Evolutionary conservation across 768 basidiomycete species (phyloP).

Genomic region (Kwoniella bestiolae): DNA sequence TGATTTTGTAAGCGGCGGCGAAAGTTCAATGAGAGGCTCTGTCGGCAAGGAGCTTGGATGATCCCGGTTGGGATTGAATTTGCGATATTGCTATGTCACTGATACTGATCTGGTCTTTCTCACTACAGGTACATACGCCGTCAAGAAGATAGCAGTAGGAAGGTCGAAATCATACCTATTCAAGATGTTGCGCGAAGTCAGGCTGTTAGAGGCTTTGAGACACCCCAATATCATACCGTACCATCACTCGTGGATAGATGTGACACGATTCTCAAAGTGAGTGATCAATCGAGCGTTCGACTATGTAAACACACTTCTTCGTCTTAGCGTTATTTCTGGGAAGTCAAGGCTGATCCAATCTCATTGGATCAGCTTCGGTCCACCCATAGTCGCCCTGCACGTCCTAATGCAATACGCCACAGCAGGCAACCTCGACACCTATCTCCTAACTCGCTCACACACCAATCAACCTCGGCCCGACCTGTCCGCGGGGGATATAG

Average conservation of each 20-base stretch:
- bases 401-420: conserved; percentile 60
- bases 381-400: conserved; percentile 82
- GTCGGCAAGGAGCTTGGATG: too few relatives aligned
- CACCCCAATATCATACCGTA: conserved; percentile 95
- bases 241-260: conserved; percentile 93
- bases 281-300: conserved; percentile 6
- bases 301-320: too few relatives aligned
- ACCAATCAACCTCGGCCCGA: conserved; percentile 32
- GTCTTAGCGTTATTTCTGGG: not conserved
- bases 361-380: conserved; percentile 67
- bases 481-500: conserved; percentile 34
- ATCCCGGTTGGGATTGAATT: too few relatives aligned
- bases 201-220: conserved; percentile 79
- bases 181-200: conserved; percentile 81
- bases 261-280: conserved; percentile 71
- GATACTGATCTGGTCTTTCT: not conserved
- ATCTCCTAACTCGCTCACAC: conserved; percentile 50
- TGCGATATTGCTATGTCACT: not conserved
- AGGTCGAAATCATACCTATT: conserved; percentile 84
- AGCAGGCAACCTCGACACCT: conserved; percentile 57
- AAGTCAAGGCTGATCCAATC: too few relatives aligned
- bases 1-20: too few relatives aligned
- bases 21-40: too few relatives aligned
- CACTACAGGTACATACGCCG: conserved; percentile 66
- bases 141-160: conserved; percentile 96